Evolutionary conservation across 73 alveolate species (phyloP).

Genomic region (Symbiodinium natans): DNA sequence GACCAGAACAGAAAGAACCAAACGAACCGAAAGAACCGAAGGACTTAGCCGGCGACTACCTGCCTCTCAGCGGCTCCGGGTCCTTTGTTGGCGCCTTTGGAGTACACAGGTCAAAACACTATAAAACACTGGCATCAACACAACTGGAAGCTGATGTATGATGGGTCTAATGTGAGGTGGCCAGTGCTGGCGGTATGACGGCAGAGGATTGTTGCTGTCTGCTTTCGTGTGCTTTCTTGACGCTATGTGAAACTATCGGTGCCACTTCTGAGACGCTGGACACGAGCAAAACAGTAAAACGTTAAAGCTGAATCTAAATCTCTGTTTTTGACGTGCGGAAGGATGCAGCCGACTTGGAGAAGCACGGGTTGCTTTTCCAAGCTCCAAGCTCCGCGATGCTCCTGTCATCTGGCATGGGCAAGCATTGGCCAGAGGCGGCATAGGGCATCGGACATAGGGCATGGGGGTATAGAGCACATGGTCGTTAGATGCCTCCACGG

Average conservation of each 20-base stretch:
- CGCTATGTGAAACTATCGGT: too few species aligned
- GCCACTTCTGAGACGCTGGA: background rate
- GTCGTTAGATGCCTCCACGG: too few species aligned
- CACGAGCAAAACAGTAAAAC: background rate
- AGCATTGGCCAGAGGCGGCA: background rate
- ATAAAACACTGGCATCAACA: too few species aligned
- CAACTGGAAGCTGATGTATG: too few species aligned
- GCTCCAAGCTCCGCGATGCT: conserved; percentile 5
- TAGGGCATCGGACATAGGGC: background rate
- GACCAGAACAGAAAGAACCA: too few species aligned
- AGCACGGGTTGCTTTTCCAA: background rate
- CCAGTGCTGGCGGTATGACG: background rate
- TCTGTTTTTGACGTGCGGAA: background rate
- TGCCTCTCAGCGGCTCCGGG: background rate
- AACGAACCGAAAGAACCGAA: background rate
- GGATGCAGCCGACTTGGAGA: background rate
- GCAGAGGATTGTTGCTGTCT: too few species aligned
- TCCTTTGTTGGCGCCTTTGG: background rate
- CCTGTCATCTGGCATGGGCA: conserved; percentile 1
- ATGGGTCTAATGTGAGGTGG: too few species aligned
- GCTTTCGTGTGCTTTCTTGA: too few species aligned
- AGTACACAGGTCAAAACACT: background rate
- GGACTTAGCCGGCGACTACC: background rate
- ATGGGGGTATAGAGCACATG: background rate
- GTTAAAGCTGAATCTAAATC: too few species aligned